phyloP scores from a whole-genome alignment of 1,284 basidiomycete genomes.

The Melanopsichium pennsylvanicum region DNA sequence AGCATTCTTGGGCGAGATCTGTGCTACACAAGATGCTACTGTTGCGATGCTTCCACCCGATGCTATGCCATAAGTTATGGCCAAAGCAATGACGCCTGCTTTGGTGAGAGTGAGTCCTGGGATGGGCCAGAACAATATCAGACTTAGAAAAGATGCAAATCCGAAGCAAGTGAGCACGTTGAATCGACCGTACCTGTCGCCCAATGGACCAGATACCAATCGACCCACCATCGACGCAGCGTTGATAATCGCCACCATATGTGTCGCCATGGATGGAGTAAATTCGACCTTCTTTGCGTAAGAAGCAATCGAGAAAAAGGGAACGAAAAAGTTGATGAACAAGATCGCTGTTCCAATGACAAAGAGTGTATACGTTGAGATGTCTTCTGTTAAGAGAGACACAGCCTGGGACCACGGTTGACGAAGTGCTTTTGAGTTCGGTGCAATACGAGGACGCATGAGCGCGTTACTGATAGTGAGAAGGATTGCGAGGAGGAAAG shows the following conservation, averaged over 20 bases:
- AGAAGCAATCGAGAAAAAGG: slow-evolving; percentile 42
- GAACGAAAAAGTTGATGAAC: slow-evolving; percentile 49
- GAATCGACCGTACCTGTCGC: slow-evolving; percentile 37
- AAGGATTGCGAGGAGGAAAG: slow-evolving; percentile 27
- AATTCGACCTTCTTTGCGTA: slow-evolving; percentile 37
- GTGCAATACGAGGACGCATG: slow-evolving; percentile 33
- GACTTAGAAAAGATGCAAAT: slow-evolving; percentile 12
- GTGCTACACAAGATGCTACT: slow-evolving; percentile 25
- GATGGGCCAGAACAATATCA: slow-evolving; percentile 38
- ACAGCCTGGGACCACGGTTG: slow-evolving; percentile 29
- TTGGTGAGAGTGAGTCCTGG: slow-evolving; percentile 34
- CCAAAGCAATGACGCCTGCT: slow-evolving; percentile 25
- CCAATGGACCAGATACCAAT: slow-evolving; percentile 26
- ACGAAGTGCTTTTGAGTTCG: slow-evolving; percentile 1
- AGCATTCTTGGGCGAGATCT: slow-evolving; percentile 22
- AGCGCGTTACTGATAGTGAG: slow-evolving; percentile 27
- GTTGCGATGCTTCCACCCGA: slow-evolving; percentile 40
- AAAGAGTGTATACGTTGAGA: slow-evolving; percentile 24
- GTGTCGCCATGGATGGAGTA: slow-evolving; percentile 21
- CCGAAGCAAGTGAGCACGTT: slow-evolving; percentile 33
- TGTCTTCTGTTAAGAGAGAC: slow-evolving; percentile 20
- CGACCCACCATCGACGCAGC: slow-evolving; percentile 33
- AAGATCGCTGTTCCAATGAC: slow-evolving; percentile 27
- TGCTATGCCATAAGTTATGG: slow-evolving; percentile 29
- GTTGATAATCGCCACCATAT: slow-evolving; percentile 44